Conservation (phyloP, 495 filamentous ascomycete genomes). For the Hyaloscypha finlandica region DNA sequence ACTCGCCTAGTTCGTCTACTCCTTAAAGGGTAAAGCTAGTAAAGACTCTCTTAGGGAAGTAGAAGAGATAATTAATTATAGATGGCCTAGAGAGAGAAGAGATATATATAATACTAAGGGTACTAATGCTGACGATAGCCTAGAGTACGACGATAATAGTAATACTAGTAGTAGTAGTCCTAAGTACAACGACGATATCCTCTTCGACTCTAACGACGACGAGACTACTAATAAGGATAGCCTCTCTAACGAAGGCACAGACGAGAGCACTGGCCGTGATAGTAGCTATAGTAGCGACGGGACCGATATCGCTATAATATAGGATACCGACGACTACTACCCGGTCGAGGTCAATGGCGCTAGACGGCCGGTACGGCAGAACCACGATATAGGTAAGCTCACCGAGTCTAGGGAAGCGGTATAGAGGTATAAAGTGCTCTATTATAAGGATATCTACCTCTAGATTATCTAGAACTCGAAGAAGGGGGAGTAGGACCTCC, state of each 20-base stretch:
- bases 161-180: not conserved
- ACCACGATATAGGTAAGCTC: constrained; percentile 6
- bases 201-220: not conserved
- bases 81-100: not conserved
- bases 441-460: constrained; percentile 35
- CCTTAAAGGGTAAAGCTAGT: constrained; percentile 22
- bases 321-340: not conserved
- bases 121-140: not conserved
- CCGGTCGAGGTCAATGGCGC: not conserved
- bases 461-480: constrained; percentile 34
- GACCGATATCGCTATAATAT: not conserved
- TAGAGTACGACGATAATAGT: not conserved
- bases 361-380: constrained; percentile 5
- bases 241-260: not conserved
- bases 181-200: not conserved
- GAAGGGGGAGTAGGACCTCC: constrained; percentile 27
- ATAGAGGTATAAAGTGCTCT: constrained; percentile 30
- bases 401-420: constrained; percentile 13
- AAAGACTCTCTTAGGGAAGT: constrained; percentile 11
- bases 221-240: not conserved
- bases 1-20: constrained; percentile 24
- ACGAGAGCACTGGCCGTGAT: not conserved
- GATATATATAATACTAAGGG: constrained; percentile 6
- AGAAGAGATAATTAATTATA: not conserved
- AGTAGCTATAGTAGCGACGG: not conserved